A percentile compares a stretch with the other conserved stretches of the same genome.
Conservation (phyloP, 139 green algal genomes). For the Chlamydomonas sp. region DNA sequence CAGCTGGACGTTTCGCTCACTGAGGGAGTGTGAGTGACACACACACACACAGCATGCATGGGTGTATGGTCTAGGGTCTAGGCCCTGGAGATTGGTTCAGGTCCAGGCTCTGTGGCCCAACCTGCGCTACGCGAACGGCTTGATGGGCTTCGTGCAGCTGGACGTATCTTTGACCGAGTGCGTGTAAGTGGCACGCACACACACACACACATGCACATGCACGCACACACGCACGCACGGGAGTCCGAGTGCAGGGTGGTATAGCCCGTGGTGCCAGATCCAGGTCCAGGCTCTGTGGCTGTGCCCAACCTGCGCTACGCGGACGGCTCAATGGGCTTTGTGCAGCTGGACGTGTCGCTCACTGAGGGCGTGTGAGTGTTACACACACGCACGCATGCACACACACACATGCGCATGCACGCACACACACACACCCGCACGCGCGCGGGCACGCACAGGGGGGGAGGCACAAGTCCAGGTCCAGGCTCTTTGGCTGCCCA, state of each 20-base stretch:
- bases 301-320: constrained; percentile 26
- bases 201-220: no score
- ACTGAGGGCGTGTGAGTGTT: constrained; percentile 4
- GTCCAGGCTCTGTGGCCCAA: constrained; percentile 25
- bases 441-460: no score
- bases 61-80: no score
- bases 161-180: constrained; percentile 17
- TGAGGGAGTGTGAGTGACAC: not conserved
- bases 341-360: constrained; percentile 37
- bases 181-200: not conserved
- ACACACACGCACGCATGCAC: no score
- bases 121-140: constrained; percentile 24
- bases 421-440: no score
- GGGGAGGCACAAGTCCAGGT: constrained; percentile 11
- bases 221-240: no score
- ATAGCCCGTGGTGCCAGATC: constrained; percentile 20
- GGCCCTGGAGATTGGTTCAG: not conserved
- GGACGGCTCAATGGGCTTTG: constrained; percentile 39
- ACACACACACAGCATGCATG: constrained; percentile 4
- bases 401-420: no score
- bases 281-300: constrained; percentile 29
- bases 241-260: no score
- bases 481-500: constrained; percentile 32
- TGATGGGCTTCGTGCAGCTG: constrained; percentile 40
- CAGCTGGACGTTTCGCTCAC: constrained; percentile 35